Percentiles rank a stretch among this genome's conserved stretches.
phyloP scores from a whole-genome alignment of 2,329 filamentous ascomycete genomes.

The Acephala macrosclerotiorum region DNA sequence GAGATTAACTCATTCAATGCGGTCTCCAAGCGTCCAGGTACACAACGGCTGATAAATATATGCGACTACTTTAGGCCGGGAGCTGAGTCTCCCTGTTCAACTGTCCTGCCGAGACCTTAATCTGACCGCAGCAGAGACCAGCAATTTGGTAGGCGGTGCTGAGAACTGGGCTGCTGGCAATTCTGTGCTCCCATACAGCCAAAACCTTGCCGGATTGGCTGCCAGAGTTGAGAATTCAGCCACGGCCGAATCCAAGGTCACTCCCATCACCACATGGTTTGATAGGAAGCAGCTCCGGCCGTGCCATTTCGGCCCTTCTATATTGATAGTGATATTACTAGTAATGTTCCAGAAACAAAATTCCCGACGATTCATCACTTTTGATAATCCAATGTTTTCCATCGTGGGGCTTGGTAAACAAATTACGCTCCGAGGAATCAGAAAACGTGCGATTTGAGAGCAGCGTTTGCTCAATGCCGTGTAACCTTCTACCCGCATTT shows the following conservation, averaged over 20 bases:
- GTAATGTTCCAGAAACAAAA: not conserved
- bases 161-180: constrained; percentile 7
- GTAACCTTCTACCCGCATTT: not conserved
- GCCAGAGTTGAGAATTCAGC: not conserved
- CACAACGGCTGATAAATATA: not conserved
- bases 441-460: not conserved
- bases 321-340: not conserved
- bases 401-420: not conserved
- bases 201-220: not conserved
- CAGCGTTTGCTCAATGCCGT: constrained; percentile 3
- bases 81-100: not conserved
- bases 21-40: not conserved
- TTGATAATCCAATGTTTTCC: not conserved
- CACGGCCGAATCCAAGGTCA: not conserved
- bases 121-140: not conserved
- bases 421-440: not conserved
- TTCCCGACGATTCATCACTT: not conserved
- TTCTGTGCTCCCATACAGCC: not conserved
- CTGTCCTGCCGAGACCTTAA: not conserved
- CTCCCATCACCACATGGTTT: not conserved
- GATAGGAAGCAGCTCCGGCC: not conserved
- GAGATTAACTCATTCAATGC: not conserved
- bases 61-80: not conserved
- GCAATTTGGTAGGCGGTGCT: not conserved
- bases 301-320: not conserved